A percentile compares a stretch with the other conserved stretches of the same genome.
These are phyloP conservation scores for Fraxinus baroniana DNA, from an alignment of 305 asterid species.

Conservation along the genomic window DNA sequence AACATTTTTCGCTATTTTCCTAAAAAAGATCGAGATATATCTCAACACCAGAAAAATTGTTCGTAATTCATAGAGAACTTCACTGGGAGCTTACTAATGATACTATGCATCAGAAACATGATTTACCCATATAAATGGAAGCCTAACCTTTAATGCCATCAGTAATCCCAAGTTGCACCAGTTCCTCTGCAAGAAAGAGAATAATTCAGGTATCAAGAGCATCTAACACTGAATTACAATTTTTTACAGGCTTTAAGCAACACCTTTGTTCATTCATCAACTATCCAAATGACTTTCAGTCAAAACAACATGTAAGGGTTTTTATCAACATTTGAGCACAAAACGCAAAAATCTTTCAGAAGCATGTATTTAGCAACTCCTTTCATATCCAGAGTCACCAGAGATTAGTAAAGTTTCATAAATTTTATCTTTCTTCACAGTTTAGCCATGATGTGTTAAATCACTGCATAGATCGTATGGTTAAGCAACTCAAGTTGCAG, in stretches of 20 bases:
- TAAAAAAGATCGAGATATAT: constrained; percentile 6
- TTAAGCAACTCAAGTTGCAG: neutral
- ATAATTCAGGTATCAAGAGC: constrained; percentile 24
- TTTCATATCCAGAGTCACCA: neutral
- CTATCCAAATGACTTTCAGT: constrained; percentile 9
- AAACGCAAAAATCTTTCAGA: neutral
- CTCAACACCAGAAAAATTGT: neutral
- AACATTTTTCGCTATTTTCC: constrained; percentile 14
- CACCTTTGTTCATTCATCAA: neutral
- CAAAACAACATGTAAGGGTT: neutral
- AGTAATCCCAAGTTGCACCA: constrained; percentile 69
- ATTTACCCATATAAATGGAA: constrained; percentile 16
- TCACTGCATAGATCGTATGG: neutral
- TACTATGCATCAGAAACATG: neutral
- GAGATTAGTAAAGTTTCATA: neutral
- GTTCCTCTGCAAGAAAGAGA: constrained; percentile 70
- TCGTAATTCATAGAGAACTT: neutral
- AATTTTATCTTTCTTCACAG: neutral
- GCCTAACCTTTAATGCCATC: constrained; percentile 69
- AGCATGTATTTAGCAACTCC: neutral
- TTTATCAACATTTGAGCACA: neutral
- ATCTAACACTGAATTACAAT: constrained; percentile 18
- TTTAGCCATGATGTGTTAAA: neutral
- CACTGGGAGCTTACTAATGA: neutral
- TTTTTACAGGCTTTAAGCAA: constrained; percentile 8